phyloP scores from a whole-genome alignment of 2,329 filamentous ascomycete species.

The Ophiostoma piceae region DNA sequence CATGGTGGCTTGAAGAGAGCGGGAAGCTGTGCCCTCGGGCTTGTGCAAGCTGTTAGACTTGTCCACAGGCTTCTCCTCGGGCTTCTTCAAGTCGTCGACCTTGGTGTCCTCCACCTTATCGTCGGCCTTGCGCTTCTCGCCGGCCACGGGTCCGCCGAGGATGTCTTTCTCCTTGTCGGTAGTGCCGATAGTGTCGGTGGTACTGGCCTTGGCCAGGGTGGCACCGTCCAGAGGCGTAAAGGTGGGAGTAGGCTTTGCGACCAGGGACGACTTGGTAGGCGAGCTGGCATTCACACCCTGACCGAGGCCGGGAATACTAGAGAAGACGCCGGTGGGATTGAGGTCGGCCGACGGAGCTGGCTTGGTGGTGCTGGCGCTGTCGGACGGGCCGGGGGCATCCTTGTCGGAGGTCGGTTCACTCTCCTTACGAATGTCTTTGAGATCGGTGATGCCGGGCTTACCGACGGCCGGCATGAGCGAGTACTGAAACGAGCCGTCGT shows the following conservation, averaged over 20 bases:
- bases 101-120: conserved; percentile 27
- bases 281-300: neutral
- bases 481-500: neutral
- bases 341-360: neutral
- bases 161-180: neutral
- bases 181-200: neutral
- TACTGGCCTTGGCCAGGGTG: too few species aligned
- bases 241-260: neutral
- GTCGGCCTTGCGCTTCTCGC: conserved; percentile 31
- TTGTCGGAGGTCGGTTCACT: neutral
- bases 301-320: neutral
- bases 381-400: neutral
- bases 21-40: neutral
- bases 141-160: conserved; percentile 4
- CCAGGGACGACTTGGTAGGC: neutral
- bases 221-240: neutral
- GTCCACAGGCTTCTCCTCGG: neutral
- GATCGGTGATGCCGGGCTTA: neutral
- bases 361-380: neutral
- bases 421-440: neutral
- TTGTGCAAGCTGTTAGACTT: neutral
- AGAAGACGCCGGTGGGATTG: conserved; percentile 8
- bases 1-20: conserved; percentile 3
- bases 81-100: neutral
- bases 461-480: neutral